These are phyloP conservation scores for Myriosclerotinia duriaeana DNA, from an alignment of 2,329 filamentous ascomycete species.

Conservation along the genomic window DNA sequence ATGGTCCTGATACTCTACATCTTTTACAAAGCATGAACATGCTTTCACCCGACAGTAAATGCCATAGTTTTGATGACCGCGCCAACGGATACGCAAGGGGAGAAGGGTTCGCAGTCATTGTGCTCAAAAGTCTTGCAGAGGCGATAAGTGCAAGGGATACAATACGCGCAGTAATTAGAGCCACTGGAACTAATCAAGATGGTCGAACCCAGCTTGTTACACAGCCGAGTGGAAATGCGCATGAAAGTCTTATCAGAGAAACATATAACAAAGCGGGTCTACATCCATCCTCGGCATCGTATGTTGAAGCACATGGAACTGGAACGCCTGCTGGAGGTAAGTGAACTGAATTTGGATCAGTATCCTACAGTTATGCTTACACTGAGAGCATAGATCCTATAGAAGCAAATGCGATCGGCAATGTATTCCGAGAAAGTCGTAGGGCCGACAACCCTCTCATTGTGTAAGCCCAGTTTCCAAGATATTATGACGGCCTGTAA, in stretches of 20 bases:
- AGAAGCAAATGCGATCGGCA: conserved; percentile 7
- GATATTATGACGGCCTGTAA: background rate
- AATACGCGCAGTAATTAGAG: conserved; percentile 49
- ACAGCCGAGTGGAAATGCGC: conserved; percentile 49
- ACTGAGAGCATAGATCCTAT: conserved; percentile 2
- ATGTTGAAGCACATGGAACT: conserved; percentile 19
- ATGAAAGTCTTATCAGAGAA: conserved; percentile 35
- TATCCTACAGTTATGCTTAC: background rate
- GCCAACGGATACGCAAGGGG: conserved; percentile 64
- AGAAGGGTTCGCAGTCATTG: conserved; percentile 59
- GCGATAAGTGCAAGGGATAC: conserved; percentile 60
- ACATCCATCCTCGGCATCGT: background rate
- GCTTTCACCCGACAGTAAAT: conserved; percentile 42
- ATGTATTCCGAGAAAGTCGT: background rate
- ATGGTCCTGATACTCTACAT: conserved; percentile 50
- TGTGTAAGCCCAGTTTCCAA: background rate
- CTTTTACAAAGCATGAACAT: conserved; percentile 34
- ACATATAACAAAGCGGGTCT: conserved; percentile 26
- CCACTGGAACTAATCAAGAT: conserved; percentile 48
- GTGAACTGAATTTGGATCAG: background rate
- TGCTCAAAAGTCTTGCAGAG: conserved; percentile 58
- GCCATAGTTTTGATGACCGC: conserved; percentile 54
- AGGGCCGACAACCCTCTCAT: background rate
- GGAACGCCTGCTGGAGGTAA: conserved; percentile 13
- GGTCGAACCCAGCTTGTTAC: conserved; percentile 56